A percentile compares a stretch with the other conserved stretches of the same genome.
phyloP scores from a whole-genome alignment of 192 early-diverging fungal species.

The Coemansia sp. region DNA sequence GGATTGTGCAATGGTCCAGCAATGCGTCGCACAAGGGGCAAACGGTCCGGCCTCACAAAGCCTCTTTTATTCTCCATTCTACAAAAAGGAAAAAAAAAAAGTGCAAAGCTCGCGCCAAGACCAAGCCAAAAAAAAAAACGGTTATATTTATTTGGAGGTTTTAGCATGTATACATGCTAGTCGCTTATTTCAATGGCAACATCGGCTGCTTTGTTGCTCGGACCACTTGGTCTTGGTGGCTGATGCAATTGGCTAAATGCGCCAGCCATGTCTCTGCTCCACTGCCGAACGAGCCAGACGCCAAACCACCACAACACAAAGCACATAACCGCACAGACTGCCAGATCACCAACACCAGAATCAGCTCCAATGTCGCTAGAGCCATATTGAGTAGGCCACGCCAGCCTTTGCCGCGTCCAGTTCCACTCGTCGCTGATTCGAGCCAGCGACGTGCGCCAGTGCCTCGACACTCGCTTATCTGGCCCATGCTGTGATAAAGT shows the following conservation, averaged over 20 bases:
- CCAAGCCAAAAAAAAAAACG: neutral
- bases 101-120: neutral
- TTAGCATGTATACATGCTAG: neutral
- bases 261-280: constrained; percentile 5
- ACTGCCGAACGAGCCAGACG: constrained; percentile 24
- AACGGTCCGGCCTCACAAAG: constrained; percentile 1
- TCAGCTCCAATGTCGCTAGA: neutral
- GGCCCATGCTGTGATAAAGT: neutral
- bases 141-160: neutral
- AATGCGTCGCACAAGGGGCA: constrained; percentile 13
- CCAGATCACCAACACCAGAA: neutral
- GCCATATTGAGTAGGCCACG: neutral
- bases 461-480: neutral
- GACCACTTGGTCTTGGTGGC: neutral
- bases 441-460: neutral
- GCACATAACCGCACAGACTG: constrained; percentile 8
- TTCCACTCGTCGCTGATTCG: neutral
- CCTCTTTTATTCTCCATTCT: neutral
- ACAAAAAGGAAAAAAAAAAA: neutral
- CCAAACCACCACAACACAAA: constrained; percentile 21
- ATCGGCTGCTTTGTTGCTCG: neutral
- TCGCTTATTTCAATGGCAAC: neutral
- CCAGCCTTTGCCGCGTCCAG: neutral
- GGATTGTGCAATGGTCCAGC: constrained; percentile 18
- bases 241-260: neutral